These are phyloP conservation scores for Psilocybe cyanescens DNA, from an alignment of 768 basidiomycete species.

Conservation along the genomic window DNA sequence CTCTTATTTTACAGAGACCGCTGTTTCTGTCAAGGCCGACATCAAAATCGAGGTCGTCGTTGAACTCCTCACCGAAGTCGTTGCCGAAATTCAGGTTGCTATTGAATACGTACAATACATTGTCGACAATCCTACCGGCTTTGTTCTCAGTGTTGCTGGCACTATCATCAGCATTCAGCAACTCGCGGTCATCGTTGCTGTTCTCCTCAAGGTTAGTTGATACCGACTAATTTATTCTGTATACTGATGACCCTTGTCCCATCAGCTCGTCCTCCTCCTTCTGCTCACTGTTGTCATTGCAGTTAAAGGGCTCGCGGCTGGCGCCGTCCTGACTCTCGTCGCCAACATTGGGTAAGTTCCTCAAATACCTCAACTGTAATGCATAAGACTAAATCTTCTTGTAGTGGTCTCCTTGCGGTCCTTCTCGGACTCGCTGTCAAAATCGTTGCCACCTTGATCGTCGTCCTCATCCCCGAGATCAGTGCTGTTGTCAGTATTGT, in stretches of 20 bases:
- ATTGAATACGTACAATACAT: slow-evolving; percentile 20
- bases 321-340: slow-evolving; percentile 18
- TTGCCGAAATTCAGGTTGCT: slow-evolving; percentile 15
- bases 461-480: slow-evolving; percentile 10
- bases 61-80: slow-evolving; percentile 19
- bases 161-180: slow-evolving; percentile 14
- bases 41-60: slow-evolving; percentile 19
- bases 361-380: background rate
- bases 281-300: slow-evolving; percentile 14
- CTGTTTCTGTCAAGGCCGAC: slow-evolving; percentile 19
- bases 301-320: slow-evolving; percentile 10
- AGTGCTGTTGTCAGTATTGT: background rate
- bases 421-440: slow-evolving; percentile 20
- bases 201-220: slow-evolving; percentile 25
- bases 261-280: slow-evolving; percentile 19
- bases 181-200: slow-evolving; percentile 19
- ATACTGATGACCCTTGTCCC: background rate
- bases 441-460: slow-evolving; percentile 22
- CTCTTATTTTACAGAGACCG: slow-evolving; percentile 6
- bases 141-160: slow-evolving; percentile 13
- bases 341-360: slow-evolving; percentile 21
- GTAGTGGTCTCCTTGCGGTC: slow-evolving; percentile 18
- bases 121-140: slow-evolving; percentile 16
- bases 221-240: background rate
- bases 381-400: background rate